Evolutionary conservation across 345 rosid genomes (phyloP).

Genomic region (Eutrema japonicum): DNA sequence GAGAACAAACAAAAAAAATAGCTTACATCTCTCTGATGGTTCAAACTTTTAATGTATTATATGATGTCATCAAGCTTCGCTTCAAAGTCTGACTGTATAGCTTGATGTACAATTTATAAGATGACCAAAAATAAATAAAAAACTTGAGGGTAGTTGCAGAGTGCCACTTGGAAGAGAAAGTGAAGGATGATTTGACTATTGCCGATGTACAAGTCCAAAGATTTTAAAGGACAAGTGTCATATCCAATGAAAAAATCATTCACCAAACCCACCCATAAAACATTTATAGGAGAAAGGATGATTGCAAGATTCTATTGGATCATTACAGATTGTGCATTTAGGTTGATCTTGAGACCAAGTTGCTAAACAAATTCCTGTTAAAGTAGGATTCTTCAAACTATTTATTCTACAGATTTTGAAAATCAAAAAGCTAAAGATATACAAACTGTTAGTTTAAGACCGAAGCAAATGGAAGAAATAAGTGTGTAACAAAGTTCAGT

Average conservation of each 20-base stretch:
- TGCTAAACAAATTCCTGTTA: neutral
- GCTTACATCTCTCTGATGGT: constrained; percentile 15
- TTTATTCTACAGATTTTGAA: no score
- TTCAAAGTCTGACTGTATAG: constrained; percentile 16
- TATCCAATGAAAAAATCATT: neutral
- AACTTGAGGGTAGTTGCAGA: no score
- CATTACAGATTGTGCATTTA: neutral
- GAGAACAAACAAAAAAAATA: neutral
- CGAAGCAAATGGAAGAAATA: no score
- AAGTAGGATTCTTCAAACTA: no score
- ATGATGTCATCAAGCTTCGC: constrained; percentile 29
- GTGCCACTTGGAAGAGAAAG: neutral
- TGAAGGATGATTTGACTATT: neutral
- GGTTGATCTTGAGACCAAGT: constrained; percentile 27
- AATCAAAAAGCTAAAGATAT: no score
- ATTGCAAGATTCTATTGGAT: constrained; percentile 2
- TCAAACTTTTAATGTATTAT: constrained; percentile 15
- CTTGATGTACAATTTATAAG: no score
- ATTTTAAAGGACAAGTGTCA: neutral
- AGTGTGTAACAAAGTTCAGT: neutral
- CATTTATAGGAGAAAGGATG: neutral
- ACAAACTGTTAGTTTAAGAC: no score
- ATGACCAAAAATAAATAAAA: no score
- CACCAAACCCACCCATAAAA: neutral
- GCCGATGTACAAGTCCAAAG: no score